Percentiles rank a stretch among this genome's conserved stretches.
These are phyloP conservation scores for Cunninghamia lanceolata DNA, from an alignment of 75 land plant genomes.

Conservation along the genomic window DNA sequence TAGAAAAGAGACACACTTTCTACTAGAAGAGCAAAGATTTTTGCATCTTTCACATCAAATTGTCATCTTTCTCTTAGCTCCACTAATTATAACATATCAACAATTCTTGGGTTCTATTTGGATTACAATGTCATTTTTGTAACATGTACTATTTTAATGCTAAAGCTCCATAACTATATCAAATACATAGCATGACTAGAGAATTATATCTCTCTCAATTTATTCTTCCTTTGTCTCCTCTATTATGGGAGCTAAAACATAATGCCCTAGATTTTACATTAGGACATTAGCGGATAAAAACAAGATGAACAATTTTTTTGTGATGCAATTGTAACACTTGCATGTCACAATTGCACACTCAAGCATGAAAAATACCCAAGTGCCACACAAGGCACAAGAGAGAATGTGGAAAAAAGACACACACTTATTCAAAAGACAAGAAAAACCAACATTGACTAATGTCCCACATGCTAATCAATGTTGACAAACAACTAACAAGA, in stretches of 20 bases:
- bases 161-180: slow-evolving; percentile 94
- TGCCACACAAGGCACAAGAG: too few species aligned
- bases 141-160: slow-evolving; percentile 95
- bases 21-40: slow-evolving; percentile 69
- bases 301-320: too few species aligned
- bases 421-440: too few species aligned
- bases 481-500: too few species aligned
- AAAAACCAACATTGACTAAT: too few species aligned
- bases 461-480: too few species aligned
- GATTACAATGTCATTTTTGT: slow-evolving; percentile 87
- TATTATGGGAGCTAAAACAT: neutral
- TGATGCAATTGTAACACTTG: too few species aligned
- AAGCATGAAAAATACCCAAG: too few species aligned
- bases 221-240: neutral
- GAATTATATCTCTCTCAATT: neutral
- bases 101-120: slow-evolving; percentile 96
- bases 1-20: slow-evolving; percentile 29
- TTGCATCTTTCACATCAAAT: slow-evolving; percentile 89
- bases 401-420: too few species aligned
- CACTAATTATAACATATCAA: slow-evolving; percentile 83
- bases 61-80: slow-evolving; percentile 79
- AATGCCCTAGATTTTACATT: too few species aligned
- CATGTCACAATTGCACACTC: too few species aligned
- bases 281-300: too few species aligned
- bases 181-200: neutral